Base-by-base conservation (phyloP, 768 basidiomycete genomes). In the Leucocoprinus leucothites region DNA sequence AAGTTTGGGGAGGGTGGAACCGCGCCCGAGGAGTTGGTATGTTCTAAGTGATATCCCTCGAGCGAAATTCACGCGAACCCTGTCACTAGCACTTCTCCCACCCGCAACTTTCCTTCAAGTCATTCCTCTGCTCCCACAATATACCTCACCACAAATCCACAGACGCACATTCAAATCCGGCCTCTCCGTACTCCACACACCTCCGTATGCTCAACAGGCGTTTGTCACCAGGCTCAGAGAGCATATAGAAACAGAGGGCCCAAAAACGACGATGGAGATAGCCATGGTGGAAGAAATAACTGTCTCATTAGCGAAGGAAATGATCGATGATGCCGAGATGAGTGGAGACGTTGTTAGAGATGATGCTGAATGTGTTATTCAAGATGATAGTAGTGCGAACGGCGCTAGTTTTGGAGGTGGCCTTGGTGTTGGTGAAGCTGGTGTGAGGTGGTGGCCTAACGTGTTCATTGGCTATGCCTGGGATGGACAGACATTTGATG, bases 1-100 rank as follows among this genome's bases (percentile, higher is more conserved):
- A 96, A 69, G 89, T 89, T 0, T 98, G 94, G 94, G 91, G 91
- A 24, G 48, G 48, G 18, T 53, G 51, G 43, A 53, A 53, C 35
- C 85, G 94, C 56, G 94, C 92, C 5, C 74, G 94, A 60, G 94
- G 94, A 47, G 88, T 96, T 51, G 88, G 94, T 92, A 67, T 67
- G 87, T 63, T 22, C 66, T 46, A 21, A 18, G 49, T 11, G 57
- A 48, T 31, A 25, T 24, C 40, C 53, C 44, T 34, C 52, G 55
- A 26, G 26, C 53, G 43, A 21, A 24, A 34, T 2, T 14, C 25
- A 21, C 7, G 31, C 31, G 18, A 14, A n/a, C 16, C 14, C 2
- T 25, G 14, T n/a, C 25, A 7, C 16, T 31, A 48, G 95, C 95
- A 3, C 81, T 99, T 35, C 84, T 98, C 41, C 88, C 96, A 3